Conservation (phyloP, 208 protist genomes). For the Tritrichomonas foetus region DNA sequence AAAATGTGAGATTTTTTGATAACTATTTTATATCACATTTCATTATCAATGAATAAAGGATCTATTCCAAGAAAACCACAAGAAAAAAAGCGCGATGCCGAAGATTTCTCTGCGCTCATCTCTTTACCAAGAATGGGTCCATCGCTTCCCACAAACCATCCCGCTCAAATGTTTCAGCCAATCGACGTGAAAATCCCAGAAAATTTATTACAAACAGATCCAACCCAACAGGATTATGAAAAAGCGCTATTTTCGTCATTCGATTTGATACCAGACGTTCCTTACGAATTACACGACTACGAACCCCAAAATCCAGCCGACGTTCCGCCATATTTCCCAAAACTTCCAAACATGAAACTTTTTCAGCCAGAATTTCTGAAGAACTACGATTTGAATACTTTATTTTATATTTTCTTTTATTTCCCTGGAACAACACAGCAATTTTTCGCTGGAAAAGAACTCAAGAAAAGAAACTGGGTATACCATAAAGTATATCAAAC, state of each 20-base stretch:
- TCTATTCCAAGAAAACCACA: too few relatives aligned
- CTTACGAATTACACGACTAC: background rate
- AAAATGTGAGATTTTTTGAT: too few relatives aligned
- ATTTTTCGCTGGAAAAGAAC: background rate
- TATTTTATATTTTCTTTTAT: slow-evolving; percentile 20
- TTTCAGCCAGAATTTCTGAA: background rate
- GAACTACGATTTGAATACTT: background rate
- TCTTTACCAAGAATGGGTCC: too few relatives aligned
- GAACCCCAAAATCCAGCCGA: background rate
- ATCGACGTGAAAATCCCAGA: background rate
- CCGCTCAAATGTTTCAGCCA: too few relatives aligned
- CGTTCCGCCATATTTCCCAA: background rate
- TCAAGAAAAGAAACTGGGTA: background rate
- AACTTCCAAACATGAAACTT: background rate
- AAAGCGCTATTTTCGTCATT: background rate
- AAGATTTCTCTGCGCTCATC: too few relatives aligned
- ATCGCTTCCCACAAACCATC: too few relatives aligned
- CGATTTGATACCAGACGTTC: background rate
- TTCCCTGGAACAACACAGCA: background rate
- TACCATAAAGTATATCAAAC: background rate
- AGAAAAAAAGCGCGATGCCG: too few relatives aligned
- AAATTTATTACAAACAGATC: background rate
- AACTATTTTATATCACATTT: too few relatives aligned
- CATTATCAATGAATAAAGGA: too few relatives aligned
- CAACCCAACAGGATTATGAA: background rate